Conservation (phyloP, 495 filamentous ascomycete species). For the Hypoxylon crocopeplum region DNA sequence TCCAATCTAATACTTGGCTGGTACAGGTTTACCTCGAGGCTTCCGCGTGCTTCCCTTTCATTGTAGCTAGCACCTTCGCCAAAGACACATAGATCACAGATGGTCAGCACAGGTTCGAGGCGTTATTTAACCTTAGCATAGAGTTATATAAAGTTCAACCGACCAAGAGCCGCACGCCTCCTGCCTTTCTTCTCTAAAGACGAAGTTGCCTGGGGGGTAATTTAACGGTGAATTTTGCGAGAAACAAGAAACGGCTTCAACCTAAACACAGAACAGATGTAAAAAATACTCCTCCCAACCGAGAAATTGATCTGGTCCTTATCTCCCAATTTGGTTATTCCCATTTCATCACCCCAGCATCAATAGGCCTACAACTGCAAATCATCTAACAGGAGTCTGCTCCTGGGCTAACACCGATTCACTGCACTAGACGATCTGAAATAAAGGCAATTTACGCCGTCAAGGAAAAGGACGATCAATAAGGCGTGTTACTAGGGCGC, state of each 20-base stretch:
- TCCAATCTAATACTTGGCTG: slow-evolving; percentile 23
- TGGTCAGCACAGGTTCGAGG: neutral
- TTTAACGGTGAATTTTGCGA: neutral
- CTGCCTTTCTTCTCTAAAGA: neutral
- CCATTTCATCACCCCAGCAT: neutral
- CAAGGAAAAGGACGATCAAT: no score
- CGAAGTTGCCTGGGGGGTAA: neutral
- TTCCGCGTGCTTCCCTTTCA: slow-evolving; percentile 89
- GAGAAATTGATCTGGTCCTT: neutral
- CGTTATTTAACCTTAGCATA: neutral
- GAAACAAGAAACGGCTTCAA: neutral
- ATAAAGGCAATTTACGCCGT: no score
- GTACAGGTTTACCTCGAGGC: slow-evolving; percentile 85
- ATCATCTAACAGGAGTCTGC: neutral
- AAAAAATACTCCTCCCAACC: neutral
- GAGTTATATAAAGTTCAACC: neutral
- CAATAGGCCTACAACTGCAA: neutral
- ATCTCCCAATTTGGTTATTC: neutral
- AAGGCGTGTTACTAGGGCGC: no score
- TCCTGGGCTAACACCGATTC: neutral
- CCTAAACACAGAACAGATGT: neutral
- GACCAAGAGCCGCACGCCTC: neutral
- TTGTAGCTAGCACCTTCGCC: slow-evolving; percentile 94
- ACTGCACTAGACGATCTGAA: neutral
- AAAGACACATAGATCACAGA: slow-evolving; percentile 48